Percentiles rank a stretch among this genome's conserved stretches.
phyloP scores from a whole-genome alignment of 108 stramenopile species.

The Bacterosira constricta region DNA sequence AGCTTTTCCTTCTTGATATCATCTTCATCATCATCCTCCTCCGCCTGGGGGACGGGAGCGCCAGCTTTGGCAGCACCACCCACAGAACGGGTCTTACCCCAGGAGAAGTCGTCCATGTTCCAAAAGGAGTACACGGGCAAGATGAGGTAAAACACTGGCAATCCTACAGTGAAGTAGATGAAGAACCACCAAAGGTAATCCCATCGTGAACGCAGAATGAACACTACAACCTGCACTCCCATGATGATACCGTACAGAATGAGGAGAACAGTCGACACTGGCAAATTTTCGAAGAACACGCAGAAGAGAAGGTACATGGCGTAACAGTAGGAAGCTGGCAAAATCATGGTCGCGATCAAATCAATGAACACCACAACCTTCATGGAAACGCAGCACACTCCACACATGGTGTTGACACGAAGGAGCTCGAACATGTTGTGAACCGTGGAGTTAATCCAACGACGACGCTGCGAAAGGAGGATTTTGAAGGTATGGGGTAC shows the following conservation, averaged over 20 bases:
- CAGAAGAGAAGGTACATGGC: conserved; percentile 27
- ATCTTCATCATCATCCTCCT: conserved; percentile 19
- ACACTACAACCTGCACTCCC: conserved; percentile 42
- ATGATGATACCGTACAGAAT: conserved; percentile 40
- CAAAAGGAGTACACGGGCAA: conserved; percentile 51
- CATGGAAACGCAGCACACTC: conserved; percentile 53
- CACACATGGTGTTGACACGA: conserved; percentile 56
- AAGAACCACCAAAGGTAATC: conserved; percentile 55
- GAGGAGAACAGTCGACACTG: conserved; percentile 35
- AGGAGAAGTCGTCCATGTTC: conserved; percentile 59
- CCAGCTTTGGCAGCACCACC: not conserved
- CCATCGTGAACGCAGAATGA: conserved; percentile 41
- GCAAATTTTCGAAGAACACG: conserved; percentile 27
- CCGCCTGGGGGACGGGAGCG: not conserved
- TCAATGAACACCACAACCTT: conserved; percentile 46
- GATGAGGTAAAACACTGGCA: conserved; percentile 53
- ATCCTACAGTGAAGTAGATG: conserved; percentile 40
- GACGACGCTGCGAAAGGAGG: conserved; percentile 48
- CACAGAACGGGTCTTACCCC: conserved; percentile 53
- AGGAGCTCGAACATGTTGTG: conserved; percentile 58
- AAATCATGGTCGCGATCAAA: conserved; percentile 48
- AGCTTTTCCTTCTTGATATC: not conserved
- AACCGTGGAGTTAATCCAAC: conserved; percentile 54
- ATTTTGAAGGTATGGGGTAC: conserved; percentile 46
- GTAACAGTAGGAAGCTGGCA: conserved; percentile 43